Base-by-base conservation (phyloP, 768 basidiomycete species). In the Calocybe cyanea region DNA sequence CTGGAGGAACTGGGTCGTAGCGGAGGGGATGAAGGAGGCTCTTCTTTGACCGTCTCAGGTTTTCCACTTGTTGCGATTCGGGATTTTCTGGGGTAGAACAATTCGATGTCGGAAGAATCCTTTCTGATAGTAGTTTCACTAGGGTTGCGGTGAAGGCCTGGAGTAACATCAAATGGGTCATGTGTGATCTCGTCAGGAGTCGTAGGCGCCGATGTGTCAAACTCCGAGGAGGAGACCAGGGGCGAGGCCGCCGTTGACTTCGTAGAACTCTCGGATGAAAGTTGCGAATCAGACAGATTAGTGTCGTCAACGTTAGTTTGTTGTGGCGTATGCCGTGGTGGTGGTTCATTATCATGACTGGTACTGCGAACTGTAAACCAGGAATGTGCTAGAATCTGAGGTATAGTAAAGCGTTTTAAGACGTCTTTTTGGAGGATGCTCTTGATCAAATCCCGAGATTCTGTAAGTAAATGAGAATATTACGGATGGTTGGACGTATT, bases 381-480 rank as follows among this genome's bases (percentile, higher is more conserved):
- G 1, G 85, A 65, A 59, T 94, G 92, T 1, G 76, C 69, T 21
- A 97, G 74, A 40, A 96, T 94, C 58, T 89, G 87, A 17, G 88
- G 79, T 53, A 97, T 92, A 9, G 81, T 78, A 24, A 83, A 68
- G 8, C 95, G 86, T 49, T 84, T 79, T 9, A 76, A 61, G 2
- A 88, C 83, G 54, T 95, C 92, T 39, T 80, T 80, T 48, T 80
- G 76, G 24, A 99, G 76, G 49, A 96, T 81, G 40, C 73, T 77
- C 52, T 78, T 76, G 45, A 98, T 80, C 20, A 99, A 69, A 58
- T 87, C 81, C 35, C 91, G 85, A n/a, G 88, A 78, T 59, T 94
- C 95, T 95, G 43, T 42, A 43, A n/a, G n/a, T n/a, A n/a, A n/a
- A n/a, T n/a, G n/a, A n/a, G 53, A 36, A 18, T 28, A 42, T 36